Base-by-base conservation (phyloP, 2,329 filamentous ascomycete genomes). In the Trichoderma afroharzianum region DNA sequence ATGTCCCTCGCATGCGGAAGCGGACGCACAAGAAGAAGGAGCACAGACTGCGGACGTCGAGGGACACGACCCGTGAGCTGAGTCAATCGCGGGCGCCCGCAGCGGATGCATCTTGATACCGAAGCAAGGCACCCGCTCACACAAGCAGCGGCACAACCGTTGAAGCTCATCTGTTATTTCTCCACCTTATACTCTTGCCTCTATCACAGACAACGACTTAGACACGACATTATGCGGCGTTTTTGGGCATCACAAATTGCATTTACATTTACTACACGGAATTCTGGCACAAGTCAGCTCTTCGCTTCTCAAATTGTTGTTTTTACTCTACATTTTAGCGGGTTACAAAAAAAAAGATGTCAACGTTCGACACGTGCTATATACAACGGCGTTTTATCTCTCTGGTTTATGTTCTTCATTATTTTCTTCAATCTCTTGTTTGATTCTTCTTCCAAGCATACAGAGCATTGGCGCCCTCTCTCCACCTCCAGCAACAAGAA, bases 1-100 rank as follows among this genome's bases (percentile, higher is more conserved):
- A 74, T 50, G 71, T 75, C 5, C 74, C 75, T 58, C 74, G 75
- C 21, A 76, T 76, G 74, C 75, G 73, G 24, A 74, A 73, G 62
- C 63, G 74, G 26, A 63, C 59, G 28, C 50, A 71, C 24, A 74
- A 74, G 63, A 71, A 74, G 71, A 69, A 69, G 57, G 67, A 73
- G 33, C 70, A 63, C 24, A 55, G 72, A 68, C 72, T 68, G 12
- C 64, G 63, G 5, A 43, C 39, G 6, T 59, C 57, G 18, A 57
- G 24, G 24, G 70, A 53, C 18, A 55, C 36, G 63, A 32, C 33
- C 39, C 43, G 63, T 55, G 63, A 68, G 63, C 18, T 14, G 57
- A 68, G 63, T 18, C 43, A 62, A 30, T 11, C 24, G 5, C 36
- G 15, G 21, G 39, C 36, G 8, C 55, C 55, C 21, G 28, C 39